phyloP scores from a whole-genome alignment of 345 rosid genomes.

The Viola odorata region DNA sequence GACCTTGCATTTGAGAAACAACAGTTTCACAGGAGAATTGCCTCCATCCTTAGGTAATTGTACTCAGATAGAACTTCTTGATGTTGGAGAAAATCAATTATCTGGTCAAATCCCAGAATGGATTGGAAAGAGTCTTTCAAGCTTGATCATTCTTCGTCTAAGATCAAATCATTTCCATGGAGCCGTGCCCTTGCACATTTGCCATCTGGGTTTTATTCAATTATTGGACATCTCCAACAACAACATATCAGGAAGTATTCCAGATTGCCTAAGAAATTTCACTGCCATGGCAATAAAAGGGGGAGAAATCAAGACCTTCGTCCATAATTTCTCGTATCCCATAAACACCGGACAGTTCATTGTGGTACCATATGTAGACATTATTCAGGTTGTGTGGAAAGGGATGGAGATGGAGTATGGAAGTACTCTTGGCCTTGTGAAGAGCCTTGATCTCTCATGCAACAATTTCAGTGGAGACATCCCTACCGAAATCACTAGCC shows the following conservation, averaged over 20 bases:
- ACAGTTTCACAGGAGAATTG: constrained; percentile 4
- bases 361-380: not conserved
- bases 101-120: not conserved
- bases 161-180: constrained; percentile 16
- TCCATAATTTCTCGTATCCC: not conserved
- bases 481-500: constrained; percentile 11
- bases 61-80: not conserved
- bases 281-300: constrained; percentile 12
- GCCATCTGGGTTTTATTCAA: constrained; percentile 10
- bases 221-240: constrained; percentile 19
- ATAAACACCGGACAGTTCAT: too few species aligned
- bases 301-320: not conserved
- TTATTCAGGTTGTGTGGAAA: constrained; percentile 10
- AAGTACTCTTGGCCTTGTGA: constrained; percentile 5
- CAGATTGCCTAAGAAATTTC: constrained; percentile 3
- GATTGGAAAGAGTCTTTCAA: constrained; percentile 1
- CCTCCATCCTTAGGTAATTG: not conserved
- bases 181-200: constrained; percentile 8
- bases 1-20: not conserved
- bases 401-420: not conserved
- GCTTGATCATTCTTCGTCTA: constrained; percentile 4
- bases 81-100: not conserved
- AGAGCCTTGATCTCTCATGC: too few species aligned
- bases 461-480: constrained; percentile 2
- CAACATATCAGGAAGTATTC: constrained; percentile 11